Percentiles rank a stretch among this genome's conserved stretches.
Conservation (phyloP, 2,329 filamentous ascomycete genomes). For the Alternaria tenuissima region DNA sequence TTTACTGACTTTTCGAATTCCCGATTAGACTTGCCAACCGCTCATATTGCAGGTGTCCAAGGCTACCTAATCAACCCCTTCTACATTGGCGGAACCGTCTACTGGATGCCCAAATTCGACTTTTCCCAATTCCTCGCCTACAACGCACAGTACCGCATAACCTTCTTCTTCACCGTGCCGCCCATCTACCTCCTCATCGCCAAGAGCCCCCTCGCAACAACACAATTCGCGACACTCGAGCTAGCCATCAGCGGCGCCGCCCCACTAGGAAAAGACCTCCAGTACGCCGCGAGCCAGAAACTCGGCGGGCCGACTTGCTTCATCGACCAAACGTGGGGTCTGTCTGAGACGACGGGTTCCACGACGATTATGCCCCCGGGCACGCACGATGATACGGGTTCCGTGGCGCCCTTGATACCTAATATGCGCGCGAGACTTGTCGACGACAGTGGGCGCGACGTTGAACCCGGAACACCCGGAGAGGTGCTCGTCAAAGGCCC, state of each 20-base stretch:
- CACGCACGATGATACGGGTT: constrained; percentile 56
- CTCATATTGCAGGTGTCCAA: constrained; percentile 59
- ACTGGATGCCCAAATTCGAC: constrained; percentile 71
- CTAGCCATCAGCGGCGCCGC: constrained; percentile 64
- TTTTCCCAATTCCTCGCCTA: constrained; percentile 64
- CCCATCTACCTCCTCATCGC: constrained; percentile 68
- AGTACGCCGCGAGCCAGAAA: constrained; percentile 60
- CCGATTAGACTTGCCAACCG: constrained; percentile 51
- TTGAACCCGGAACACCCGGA: constrained; percentile 40
- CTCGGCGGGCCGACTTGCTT: constrained; percentile 56
- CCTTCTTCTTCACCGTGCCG: constrained; percentile 66
- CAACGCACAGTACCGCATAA: constrained; percentile 60
- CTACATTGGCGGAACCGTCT: constrained; percentile 54
- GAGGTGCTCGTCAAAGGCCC: constrained; percentile 49
- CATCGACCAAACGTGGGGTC: constrained; percentile 65
- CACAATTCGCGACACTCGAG: constrained; percentile 63
- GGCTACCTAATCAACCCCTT: constrained; percentile 58
- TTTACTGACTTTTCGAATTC: no score
- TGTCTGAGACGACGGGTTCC: constrained; percentile 63
- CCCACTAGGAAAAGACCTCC: constrained; percentile 64
- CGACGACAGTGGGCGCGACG: constrained; percentile 46
- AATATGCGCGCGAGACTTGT: constrained; percentile 49
- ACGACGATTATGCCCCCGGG: constrained; percentile 58
- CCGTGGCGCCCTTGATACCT: constrained; percentile 55
- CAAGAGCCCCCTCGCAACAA: constrained; percentile 63